These are phyloP conservation scores for Sarcodon sp. DNA, from an alignment of 768 basidiomycete genomes.

Conservation along the genomic window DNA sequence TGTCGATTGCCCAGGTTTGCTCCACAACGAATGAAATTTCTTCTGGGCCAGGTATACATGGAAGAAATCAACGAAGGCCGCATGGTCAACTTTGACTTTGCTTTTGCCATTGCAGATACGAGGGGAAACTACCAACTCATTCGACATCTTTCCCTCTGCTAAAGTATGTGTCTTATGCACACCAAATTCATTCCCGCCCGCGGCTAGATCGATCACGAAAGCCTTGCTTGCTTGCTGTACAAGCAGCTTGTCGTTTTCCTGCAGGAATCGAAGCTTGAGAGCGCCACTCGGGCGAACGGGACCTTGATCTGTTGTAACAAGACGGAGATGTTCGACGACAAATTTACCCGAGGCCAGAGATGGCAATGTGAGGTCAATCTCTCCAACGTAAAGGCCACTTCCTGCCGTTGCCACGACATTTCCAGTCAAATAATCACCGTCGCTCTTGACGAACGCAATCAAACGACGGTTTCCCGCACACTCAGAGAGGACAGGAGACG, in stretches of 20 bases:
- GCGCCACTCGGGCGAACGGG: too few relatives aligned
- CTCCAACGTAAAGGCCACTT: slow-evolving; percentile 51
- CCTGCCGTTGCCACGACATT: slow-evolving; percentile 51
- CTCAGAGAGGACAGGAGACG: slow-evolving; percentile 42
- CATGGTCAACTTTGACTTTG: slow-evolving; percentile 9
- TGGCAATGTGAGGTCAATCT: slow-evolving; percentile 34
- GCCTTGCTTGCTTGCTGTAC: slow-evolving; percentile 42
- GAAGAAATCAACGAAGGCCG: slow-evolving; percentile 60
- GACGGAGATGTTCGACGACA: slow-evolving; percentile 30
- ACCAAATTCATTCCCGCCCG: slow-evolving; percentile 30
- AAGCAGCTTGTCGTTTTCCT: slow-evolving; percentile 37
- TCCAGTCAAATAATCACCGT: slow-evolving; percentile 47
- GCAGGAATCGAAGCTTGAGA: slow-evolving; percentile 37
- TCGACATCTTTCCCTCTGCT: slow-evolving; percentile 42
- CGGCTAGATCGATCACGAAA: slow-evolving; percentile 37
- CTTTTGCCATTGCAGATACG: slow-evolving; percentile 3
- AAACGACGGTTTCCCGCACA: slow-evolving; percentile 27
- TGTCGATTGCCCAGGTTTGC: slow-evolving; percentile 57
- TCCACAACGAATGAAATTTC: slow-evolving; percentile 41
- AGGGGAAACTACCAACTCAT: slow-evolving; percentile 38
- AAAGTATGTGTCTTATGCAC: slow-evolving; percentile 34
- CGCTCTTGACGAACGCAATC: slow-evolving; percentile 53
- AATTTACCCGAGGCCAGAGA: slow-evolving; percentile 17
- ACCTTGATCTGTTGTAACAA: slow-evolving; percentile 15
- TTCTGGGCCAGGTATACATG: slow-evolving; percentile 46